Conservation (phyloP, 352 stramenopile species). For the Plasmopara halstedii region DNA sequence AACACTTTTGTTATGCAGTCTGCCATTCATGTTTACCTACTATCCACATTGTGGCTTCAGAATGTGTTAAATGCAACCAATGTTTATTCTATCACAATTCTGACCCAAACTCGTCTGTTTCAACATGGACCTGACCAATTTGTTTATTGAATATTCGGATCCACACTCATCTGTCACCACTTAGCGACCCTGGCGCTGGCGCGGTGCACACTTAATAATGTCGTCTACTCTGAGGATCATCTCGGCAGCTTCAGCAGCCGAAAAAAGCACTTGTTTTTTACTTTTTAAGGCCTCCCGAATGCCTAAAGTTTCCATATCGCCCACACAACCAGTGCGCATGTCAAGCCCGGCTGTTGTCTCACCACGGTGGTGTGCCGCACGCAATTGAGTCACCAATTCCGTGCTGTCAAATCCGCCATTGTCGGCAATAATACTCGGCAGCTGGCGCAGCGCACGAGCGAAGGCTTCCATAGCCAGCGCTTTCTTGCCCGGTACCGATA, state of each 20-base stretch:
- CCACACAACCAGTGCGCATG: constrained; percentile 94
- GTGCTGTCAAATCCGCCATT: constrained; percentile 98
- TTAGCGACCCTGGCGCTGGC: constrained; percentile 56
- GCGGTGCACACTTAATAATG: constrained; percentile 94
- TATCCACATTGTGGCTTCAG: too few relatives aligned
- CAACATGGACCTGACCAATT: too few relatives aligned
- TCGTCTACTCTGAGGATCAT: constrained; percentile 99
- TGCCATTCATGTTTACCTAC: too few relatives aligned
- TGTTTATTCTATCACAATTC: too few relatives aligned
- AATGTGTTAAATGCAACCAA: too few relatives aligned
- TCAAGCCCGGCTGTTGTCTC: constrained; percentile 93
- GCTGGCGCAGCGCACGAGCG: constrained; percentile 90
- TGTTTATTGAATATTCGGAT: too few relatives aligned
- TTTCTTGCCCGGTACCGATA: constrained; percentile 95
- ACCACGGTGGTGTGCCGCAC: constrained; percentile 89
- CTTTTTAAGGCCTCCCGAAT: constrained; percentile 95
- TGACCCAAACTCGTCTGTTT: too few relatives aligned
- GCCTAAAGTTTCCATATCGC: constrained; percentile 96
- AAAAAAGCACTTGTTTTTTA: constrained; percentile 97
- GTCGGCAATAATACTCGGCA: constrained; percentile 98
- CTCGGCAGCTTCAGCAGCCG: constrained; percentile 96
- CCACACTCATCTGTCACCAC: too few relatives aligned
- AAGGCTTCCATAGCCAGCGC: constrained; percentile 98
- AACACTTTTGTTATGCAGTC: too few relatives aligned
- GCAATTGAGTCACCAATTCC: constrained; percentile 96